Conservation (phyloP, 2,329 filamentous ascomycete genomes). For the Huntiella savannae region DNA sequence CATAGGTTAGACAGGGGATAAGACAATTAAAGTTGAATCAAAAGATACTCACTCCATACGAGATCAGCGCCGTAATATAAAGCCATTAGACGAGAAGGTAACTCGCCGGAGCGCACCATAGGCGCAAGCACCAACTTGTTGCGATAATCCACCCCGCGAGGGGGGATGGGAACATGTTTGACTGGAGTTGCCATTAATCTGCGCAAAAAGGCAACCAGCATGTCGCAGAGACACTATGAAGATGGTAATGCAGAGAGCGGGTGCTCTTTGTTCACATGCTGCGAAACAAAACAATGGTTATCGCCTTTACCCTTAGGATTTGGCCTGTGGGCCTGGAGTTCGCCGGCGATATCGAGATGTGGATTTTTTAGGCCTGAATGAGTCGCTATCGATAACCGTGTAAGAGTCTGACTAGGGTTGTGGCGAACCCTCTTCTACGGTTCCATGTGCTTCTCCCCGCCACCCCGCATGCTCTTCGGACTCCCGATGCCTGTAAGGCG, state of each 20-base stretch:
- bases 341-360: too few species aligned
- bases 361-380: too few species aligned
- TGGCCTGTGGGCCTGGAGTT: too few species aligned
- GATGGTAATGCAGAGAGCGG: not conserved
- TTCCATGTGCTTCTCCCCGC: too few species aligned
- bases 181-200: slow-evolving; percentile 37
- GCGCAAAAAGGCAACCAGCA: slow-evolving; percentile 12
- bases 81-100: slow-evolving; percentile 72
- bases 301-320: too few species aligned
- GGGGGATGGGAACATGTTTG: slow-evolving; percentile 61
- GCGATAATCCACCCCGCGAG: slow-evolving; percentile 78
- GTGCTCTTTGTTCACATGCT: slow-evolving; percentile 5
- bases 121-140: slow-evolving; percentile 88
- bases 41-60: slow-evolving; percentile 56
- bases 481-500: too few species aligned
- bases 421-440: too few species aligned
- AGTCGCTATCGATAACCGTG: too few species aligned
- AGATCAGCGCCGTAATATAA: slow-evolving; percentile 91
- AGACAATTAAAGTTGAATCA: not conserved
- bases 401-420: too few species aligned
- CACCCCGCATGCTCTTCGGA: too few species aligned
- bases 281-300: not conserved
- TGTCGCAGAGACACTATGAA: slow-evolving; percentile 6
- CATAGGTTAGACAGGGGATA: not conserved
- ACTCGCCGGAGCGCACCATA: slow-evolving; percentile 94